These are phyloP conservation scores for Ajuga chamaepitys DNA, from an alignment of 257 asterid genomes.

Conservation along the genomic window DNA sequence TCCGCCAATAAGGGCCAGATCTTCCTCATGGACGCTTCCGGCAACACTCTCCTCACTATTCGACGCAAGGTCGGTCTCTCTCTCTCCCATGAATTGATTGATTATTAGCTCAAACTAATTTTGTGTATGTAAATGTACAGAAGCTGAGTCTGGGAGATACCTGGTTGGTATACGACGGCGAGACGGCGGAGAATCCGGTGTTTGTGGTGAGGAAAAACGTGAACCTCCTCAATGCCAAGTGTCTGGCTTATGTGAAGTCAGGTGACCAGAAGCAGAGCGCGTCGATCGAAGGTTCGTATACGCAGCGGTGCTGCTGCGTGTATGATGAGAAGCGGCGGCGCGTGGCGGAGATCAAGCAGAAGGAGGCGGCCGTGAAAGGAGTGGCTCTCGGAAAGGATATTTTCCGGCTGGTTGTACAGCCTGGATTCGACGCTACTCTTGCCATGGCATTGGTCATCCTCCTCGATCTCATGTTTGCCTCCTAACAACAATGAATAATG, in stretches of 20 bases:
- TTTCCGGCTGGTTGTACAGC: conserved; percentile 44
- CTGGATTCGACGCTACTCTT: conserved; percentile 33
- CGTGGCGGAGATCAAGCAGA: conserved; percentile 61
- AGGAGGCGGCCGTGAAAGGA: conserved; percentile 54
- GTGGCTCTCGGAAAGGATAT: conserved; percentile 51
- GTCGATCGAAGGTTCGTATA: conserved; percentile 47
- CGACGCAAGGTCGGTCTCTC: conserved; percentile 55
- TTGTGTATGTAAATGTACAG: conserved; percentile 11
- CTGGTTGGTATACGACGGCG: conserved; percentile 63
- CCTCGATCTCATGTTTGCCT: conserved; percentile 64
- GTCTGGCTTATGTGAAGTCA: conserved; percentile 37
- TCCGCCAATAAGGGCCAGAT: conserved; percentile 35
- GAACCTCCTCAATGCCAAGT: conserved; percentile 23
- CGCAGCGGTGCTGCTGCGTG: conserved; percentile 42
- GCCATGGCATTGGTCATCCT: conserved; percentile 68
- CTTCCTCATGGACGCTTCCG: conserved; percentile 62
- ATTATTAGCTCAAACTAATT: background rate
- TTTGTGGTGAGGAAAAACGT: conserved; percentile 38
- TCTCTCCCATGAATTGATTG: background rate
- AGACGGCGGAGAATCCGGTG: conserved; percentile 33
- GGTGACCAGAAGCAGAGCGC: background rate
- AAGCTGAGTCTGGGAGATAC: conserved; percentile 48
- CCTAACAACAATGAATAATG: background rate
- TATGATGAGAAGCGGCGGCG: conserved; percentile 42
- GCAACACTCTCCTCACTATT: conserved; percentile 54